Base-by-base conservation (phyloP, 1,284 basidiomycete genomes). In the Cryptococcus jaspeensis region DNA sequence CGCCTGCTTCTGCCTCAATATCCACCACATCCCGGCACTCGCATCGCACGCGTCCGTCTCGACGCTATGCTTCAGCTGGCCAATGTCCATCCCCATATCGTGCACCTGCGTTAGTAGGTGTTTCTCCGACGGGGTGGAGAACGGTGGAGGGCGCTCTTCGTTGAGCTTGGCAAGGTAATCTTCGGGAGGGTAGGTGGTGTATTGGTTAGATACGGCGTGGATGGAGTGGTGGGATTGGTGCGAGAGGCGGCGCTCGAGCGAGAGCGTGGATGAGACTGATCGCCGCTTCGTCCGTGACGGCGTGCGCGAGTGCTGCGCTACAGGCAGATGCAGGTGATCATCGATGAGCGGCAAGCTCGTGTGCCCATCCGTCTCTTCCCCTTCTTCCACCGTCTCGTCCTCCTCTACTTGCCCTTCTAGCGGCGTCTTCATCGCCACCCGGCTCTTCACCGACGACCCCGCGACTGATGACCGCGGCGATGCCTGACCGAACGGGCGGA, bases 1-100 rank as follows among this genome's bases (percentile, higher is more conserved):
- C 48, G 71, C 79, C 56, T 82, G 84, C 68, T 84, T 86, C 73
- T 90, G 87, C 9, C 89, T 86, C 50, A 99, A 79, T 82, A 97
- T 90, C 96, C 96, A 99, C 95, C 95, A 99, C 12, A 92, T 79
- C 1, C 94, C 92, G 11, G 92, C 89, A 6, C 89, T 85, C 0
- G 90, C 83, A 75, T 99, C 95, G 70, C 95, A 99, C 0, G 96
- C 95, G 75, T 97, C 85, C 25, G 84, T 88, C 45, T 89, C 81
- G 7, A 98, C 93, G 1, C 89, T 92, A 73, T 99, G 94, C 20
- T 89, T 87, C 55, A 98, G 89, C 76, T 99, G 96, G 11, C 90
- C 92, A 0, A 89, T 90, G 72, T 99, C 95, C 61, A 98, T 85
- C 0, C 96, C 95, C 7, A 97, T 79, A 18, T 78, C 72, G 58